A percentile compares a stretch with the other conserved stretches of the same genome.
These are phyloP conservation scores for Talaromyces amestolkiae DNA, from an alignment of 2,329 filamentous ascomycete genomes.

Conservation along the genomic window DNA sequence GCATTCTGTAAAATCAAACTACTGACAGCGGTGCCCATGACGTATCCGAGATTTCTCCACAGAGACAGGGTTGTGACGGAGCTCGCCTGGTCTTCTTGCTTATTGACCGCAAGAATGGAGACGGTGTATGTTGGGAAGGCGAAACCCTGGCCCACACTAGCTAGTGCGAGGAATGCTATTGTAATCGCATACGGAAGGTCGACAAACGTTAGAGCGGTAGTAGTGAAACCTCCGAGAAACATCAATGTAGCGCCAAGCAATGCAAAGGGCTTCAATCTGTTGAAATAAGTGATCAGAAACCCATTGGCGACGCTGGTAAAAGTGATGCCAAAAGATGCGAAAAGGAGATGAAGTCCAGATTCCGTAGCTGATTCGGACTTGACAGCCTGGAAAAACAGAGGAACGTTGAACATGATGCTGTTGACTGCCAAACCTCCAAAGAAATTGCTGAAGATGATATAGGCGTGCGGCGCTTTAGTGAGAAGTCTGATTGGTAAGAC, in stretches of 20 bases:
- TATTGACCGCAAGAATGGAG: constrained; percentile 58
- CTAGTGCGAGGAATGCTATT: constrained; percentile 57
- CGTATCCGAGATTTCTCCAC: constrained; percentile 68
- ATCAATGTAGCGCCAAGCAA: constrained; percentile 51
- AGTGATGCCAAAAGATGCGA: constrained; percentile 60
- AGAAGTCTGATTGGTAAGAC: constrained; percentile 53
- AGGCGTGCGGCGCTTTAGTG: constrained; percentile 47
- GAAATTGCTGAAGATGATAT: constrained; percentile 53
- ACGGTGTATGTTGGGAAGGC: constrained; percentile 65
- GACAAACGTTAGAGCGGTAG: constrained; percentile 48
- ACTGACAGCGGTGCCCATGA: constrained; percentile 70
- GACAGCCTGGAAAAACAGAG: constrained; percentile 74
- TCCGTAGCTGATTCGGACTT: constrained; percentile 66
- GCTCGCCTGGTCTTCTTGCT: constrained; percentile 63
- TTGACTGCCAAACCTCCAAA: constrained; percentile 51
- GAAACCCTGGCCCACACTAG: constrained; percentile 61
- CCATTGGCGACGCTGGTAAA: constrained; percentile 57
- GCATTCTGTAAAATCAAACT: constrained; percentile 73
- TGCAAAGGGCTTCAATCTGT: constrained; percentile 60
- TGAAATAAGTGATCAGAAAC: constrained; percentile 60
- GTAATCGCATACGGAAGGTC: constrained; percentile 55
- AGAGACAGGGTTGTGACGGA: constrained; percentile 68
- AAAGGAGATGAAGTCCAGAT: constrained; percentile 69
- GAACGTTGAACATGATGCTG: constrained; percentile 66
- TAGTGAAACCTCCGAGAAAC: constrained; percentile 51